A percentile compares a stretch with the other conserved stretches of the same genome.
phyloP scores from a whole-genome alignment of 169 alveolate genomes.

The Eimeria necatrix region DNA sequence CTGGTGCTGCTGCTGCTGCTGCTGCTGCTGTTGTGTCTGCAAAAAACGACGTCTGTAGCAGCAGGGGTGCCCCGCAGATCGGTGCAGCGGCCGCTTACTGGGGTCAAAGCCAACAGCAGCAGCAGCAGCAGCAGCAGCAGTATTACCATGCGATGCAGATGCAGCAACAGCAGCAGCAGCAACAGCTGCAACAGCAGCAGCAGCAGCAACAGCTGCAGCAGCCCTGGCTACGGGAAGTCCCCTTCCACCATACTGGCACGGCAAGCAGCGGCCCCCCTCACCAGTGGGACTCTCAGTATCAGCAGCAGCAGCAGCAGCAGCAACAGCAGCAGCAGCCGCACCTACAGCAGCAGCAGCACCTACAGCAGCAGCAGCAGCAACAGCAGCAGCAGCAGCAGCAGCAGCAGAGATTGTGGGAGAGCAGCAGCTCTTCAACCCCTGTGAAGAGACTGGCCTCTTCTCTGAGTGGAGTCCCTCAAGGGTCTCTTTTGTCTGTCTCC shows the following conservation, averaged over 20 bases:
- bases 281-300: not conserved
- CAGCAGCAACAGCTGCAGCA: slow-evolving; percentile 46
- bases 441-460: not conserved
- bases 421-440: slow-evolving; percentile 18
- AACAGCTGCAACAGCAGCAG: not conserved
- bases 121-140: slow-evolving; percentile 28
- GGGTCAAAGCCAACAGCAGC: slow-evolving; percentile 19
- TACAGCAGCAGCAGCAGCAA: slow-evolving; percentile 42
- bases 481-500: not conserved
- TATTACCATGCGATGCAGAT: no score
- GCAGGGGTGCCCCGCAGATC: not conserved
- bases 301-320: slow-evolving; percentile 35
- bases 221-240: not conserved
- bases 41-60: not conserved
- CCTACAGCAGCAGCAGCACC: slow-evolving; percentile 19
- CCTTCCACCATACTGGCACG: not conserved
- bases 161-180: slow-evolving; percentile 46
- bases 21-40: not conserved
- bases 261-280: no score
- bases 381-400: slow-evolving; percentile 44
- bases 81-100: not conserved
- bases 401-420: not conserved
- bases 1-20: not conserved
- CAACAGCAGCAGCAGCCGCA: slow-evolving; percentile 25
- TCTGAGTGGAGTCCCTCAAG: not conserved